Conservation (phyloP, 2,329 filamentous ascomycete species). For the Hirsutella thompsonii region DNA sequence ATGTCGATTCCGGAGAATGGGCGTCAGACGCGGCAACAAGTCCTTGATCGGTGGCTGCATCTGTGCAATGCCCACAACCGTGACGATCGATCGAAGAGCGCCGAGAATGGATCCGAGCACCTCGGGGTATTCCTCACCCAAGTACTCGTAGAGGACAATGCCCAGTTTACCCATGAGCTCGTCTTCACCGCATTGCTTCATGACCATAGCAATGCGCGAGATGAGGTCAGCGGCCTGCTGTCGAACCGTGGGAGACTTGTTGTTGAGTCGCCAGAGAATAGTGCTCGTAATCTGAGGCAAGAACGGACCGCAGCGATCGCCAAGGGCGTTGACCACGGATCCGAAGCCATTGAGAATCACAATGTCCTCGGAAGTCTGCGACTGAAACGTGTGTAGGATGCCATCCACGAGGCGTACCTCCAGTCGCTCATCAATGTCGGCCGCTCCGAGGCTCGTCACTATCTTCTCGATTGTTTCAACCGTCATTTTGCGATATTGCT, state of each 20-base stretch:
- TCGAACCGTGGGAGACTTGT: constrained; percentile 91
- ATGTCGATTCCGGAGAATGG: constrained; percentile 95
- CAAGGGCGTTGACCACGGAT: constrained; percentile 90
- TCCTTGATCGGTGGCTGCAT: constrained; percentile 99
- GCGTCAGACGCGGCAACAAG: constrained; percentile 82
- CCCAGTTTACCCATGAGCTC: constrained; percentile 91
- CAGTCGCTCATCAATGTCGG: constrained; percentile 82
- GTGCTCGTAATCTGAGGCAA: constrained; percentile 94
- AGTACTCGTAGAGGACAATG: constrained; percentile 90
- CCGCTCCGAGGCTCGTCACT: constrained; percentile 81
- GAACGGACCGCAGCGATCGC: constrained; percentile 89
- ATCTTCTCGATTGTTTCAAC: constrained; percentile 97
- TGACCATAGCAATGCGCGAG: constrained; percentile 93
- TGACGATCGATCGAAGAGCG: constrained; percentile 89
- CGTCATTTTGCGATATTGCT: constrained; percentile 98
- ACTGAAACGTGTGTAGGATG: constrained; percentile 91
- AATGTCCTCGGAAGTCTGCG: constrained; percentile 92
- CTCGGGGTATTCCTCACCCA: constrained; percentile 97
- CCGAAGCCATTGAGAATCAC: constrained; percentile 96
- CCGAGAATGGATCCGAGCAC: constrained; percentile 94
- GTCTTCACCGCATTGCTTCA: constrained; percentile 97
- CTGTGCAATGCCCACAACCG: constrained; percentile 91
- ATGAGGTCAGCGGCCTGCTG: constrained; percentile 96
- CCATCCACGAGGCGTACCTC: constrained; percentile 93
- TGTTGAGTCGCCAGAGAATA: constrained; percentile 92